Evolutionary conservation across 2,329 filamentous ascomycete species (phyloP).

Genomic region (Canariomyces notabilis): DNA sequence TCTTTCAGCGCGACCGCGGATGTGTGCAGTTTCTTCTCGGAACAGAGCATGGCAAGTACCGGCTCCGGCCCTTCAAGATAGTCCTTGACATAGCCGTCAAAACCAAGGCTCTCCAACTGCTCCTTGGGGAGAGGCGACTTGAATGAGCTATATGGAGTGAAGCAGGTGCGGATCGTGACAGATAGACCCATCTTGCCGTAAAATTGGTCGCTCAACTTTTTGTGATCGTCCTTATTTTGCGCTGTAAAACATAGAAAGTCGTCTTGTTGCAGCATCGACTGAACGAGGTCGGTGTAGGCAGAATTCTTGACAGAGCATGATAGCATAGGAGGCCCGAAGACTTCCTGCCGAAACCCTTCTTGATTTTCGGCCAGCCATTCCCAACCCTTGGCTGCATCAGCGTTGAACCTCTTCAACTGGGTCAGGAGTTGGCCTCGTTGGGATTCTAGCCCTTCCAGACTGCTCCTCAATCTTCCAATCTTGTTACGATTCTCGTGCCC

Average conservation of each 20-base stretch:
- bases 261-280: constrained; percentile 45
- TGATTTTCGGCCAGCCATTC: constrained; percentile 75
- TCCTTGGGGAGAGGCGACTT: constrained; percentile 48
- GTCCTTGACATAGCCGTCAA: constrained; percentile 78
- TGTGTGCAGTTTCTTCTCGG: constrained; percentile 62
- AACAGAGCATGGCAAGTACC: constrained; percentile 84
- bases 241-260: constrained; percentile 67
- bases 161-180: constrained; percentile 65
- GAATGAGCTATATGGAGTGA: constrained; percentile 50
- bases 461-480: constrained; percentile 37
- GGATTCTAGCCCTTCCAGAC: constrained; percentile 61
- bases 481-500: constrained; percentile 34
- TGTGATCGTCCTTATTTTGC: constrained; percentile 71
- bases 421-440: constrained; percentile 68
- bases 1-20: constrained; percentile 61
- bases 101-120: constrained; percentile 54
- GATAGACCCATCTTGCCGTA: constrained; percentile 59
- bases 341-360: constrained; percentile 63
- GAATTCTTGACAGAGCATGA: constrained; percentile 74
- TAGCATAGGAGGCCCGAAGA: constrained; percentile 77
- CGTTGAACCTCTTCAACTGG: constrained; percentile 56
- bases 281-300: constrained; percentile 54
- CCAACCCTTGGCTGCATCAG: constrained; percentile 67
- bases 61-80: constrained; percentile 74
- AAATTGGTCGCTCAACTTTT: constrained; percentile 62